Evolutionary conservation across 495 filamentous ascomycete genomes (phyloP).

Genomic region (Xylaria scruposa): DNA sequence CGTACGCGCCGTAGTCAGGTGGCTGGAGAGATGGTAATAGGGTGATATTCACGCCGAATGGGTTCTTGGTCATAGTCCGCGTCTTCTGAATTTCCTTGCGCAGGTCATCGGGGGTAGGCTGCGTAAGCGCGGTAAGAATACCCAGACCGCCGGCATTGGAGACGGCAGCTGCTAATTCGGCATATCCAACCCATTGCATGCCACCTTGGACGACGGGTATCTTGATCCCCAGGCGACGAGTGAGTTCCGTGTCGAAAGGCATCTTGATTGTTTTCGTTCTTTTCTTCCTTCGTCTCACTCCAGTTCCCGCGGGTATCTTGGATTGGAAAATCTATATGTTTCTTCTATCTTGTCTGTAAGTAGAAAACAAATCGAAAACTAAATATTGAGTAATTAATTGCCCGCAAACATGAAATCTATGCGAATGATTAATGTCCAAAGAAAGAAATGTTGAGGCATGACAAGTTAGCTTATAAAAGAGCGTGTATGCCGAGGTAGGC

Average conservation of each 20-base stretch:
- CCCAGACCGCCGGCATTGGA: slow-evolving; percentile 94
- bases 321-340: not conserved
- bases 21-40: slow-evolving; percentile 88
- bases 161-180: slow-evolving; percentile 91
- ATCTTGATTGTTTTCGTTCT: slow-evolving; percentile 54
- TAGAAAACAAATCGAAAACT: not conserved
- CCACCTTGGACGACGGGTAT: slow-evolving; percentile 98
- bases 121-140: slow-evolving; percentile 92
- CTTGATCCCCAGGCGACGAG: slow-evolving; percentile 84
- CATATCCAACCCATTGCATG: slow-evolving; percentile 82
- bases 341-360: not conserved
- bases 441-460: not conserved
- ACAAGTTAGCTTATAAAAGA: slow-evolving; percentile 2
- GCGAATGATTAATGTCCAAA: not conserved
- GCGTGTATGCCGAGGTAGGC: slow-evolving; percentile 22
- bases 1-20: slow-evolving; percentile 91
- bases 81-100: slow-evolving; percentile 91
- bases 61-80: slow-evolving; percentile 81
- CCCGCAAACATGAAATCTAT: not conserved
- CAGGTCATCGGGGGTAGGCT: slow-evolving; percentile 90
- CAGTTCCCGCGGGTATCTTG: not conserved
- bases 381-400: not conserved
- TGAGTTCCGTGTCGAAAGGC: slow-evolving; percentile 93
- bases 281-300: not conserved
- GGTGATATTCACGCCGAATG: slow-evolving; percentile 96